These are phyloP conservation scores for Fusarium subtropicale DNA, from an alignment of 2,329 filamentous ascomycete genomes.

Conservation along the genomic window DNA sequence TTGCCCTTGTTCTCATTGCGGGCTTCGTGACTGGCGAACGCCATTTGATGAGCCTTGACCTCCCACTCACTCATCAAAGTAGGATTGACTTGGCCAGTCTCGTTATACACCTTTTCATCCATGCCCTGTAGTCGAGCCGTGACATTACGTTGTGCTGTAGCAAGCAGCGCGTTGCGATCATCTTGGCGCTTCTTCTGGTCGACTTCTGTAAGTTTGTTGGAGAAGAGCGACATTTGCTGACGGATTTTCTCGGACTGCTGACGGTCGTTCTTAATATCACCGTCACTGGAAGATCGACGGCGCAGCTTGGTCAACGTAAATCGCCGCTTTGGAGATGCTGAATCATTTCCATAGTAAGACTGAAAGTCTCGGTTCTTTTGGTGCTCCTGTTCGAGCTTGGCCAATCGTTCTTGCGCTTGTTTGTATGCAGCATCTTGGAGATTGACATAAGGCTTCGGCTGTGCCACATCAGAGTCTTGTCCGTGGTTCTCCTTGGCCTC, in stretches of 20 bases:
- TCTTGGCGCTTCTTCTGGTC: slow-evolving; percentile 79
- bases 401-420: slow-evolving; percentile 83
- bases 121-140: slow-evolving; percentile 80
- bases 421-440: slow-evolving; percentile 90
- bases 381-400: slow-evolving; percentile 81
- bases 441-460: slow-evolving; percentile 68
- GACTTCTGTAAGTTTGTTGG: slow-evolving; percentile 72
- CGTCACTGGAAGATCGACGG: slow-evolving; percentile 75
- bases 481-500: slow-evolving; percentile 58
- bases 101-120: slow-evolving; percentile 81
- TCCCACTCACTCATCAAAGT: slow-evolving; percentile 82
- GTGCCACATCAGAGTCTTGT: slow-evolving; percentile 49
- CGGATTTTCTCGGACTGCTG: slow-evolving; percentile 78
- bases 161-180: slow-evolving; percentile 80
- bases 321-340: slow-evolving; percentile 52
- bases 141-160: slow-evolving; percentile 88
- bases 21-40: slow-evolving; percentile 71
- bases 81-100: slow-evolving; percentile 79
- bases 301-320: slow-evolving; percentile 67
- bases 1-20: slow-evolving; percentile 67
- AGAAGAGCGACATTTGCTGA: slow-evolving; percentile 83
- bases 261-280: slow-evolving; percentile 69
- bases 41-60: slow-evolving; percentile 76
- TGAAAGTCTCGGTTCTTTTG: slow-evolving; percentile 72
- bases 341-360: slow-evolving; percentile 77